Base-by-base conservation (phyloP, 1,139 yeast genomes). In the Scheffersomyces insectosa region DNA sequence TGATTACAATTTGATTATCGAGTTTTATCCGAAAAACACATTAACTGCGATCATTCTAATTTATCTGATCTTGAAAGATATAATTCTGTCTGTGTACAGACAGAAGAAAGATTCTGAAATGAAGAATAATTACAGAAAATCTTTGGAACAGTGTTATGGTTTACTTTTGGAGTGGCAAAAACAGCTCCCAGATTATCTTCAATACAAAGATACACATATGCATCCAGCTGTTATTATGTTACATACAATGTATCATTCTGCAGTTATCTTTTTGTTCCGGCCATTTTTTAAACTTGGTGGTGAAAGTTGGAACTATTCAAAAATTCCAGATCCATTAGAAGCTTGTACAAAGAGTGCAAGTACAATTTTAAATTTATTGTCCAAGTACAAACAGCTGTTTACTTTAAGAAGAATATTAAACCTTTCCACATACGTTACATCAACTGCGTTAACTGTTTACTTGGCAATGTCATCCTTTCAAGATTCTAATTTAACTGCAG, bases 161-260 rank as follows among this genome's bases (percentile, higher is more conserved):
- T 34, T 32, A 27, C 33, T 48, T 9, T 16, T 33, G 20, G 31
- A 15, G 15, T 46, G 48, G 50, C 32, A 33, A 15, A 28, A 27
- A 5, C 29, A 33, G 13, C 38, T 46, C 11, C 50, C 50, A 11
- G 11, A 27, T 13, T 15, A 27, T n/a, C 36, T 47, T 5, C 37
- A 31, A 16, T 36, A 30, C 12, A 14, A 25, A 14, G 38, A 42
- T 14, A 37, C 33, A 16, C 35, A 12, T 6, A 28, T 41, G 37
- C 48, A 48, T 30, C 51, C 51, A n/a, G 47, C 48, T 4, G 47
- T 46, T 10, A 44, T 48, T 10, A 46, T 48, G 50, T 30, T 48
- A 10, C 50, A 46, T 34, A 42, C 49, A 5, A 46, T 48, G 50
- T 48, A 46, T 29, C 40, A 46, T 41, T 37, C 51, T 2, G 37